Percentiles rank a stretch among this genome's conserved stretches.
Evolutionary conservation across 176 grass and related monocot genomes (phyloP).

Genomic region (Musa itinerans): DNA sequence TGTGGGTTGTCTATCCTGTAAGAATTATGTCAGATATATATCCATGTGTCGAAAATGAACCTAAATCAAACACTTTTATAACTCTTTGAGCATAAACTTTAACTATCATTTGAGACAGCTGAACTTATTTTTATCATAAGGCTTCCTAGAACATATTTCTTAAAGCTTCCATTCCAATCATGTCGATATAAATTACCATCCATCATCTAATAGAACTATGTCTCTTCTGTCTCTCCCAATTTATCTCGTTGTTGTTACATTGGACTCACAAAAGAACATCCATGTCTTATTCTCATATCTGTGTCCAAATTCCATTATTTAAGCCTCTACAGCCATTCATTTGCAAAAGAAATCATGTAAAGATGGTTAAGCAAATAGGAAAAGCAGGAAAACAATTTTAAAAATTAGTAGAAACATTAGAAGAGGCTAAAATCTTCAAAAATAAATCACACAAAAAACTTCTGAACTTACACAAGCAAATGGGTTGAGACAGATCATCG

Average conservation of each 20-base stretch:
- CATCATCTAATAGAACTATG: no score
- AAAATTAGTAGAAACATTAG: not conserved
- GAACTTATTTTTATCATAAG: no score
- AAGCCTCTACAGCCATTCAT: not conserved
- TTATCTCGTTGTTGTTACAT: not conserved
- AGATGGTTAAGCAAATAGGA: not conserved
- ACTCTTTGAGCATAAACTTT: no score
- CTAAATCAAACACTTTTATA: no score
- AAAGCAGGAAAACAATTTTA: not conserved
- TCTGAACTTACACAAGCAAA: constrained; percentile 38
- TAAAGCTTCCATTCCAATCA: no score
- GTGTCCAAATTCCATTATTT: not conserved
- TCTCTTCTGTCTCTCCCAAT: not conserved
- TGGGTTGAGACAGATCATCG: constrained; percentile 59
- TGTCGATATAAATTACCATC: no score
- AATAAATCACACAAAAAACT: not conserved
- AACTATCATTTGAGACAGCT: no score
- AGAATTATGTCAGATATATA: no score
- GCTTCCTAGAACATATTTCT: no score
- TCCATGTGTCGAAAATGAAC: no score
- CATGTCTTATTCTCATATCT: not conserved
- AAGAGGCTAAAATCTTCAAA: not conserved
- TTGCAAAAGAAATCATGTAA: not conserved
- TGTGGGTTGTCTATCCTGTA: no score
- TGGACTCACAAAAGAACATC: not conserved